Percentiles rank a stretch among this genome's conserved stretches.
Conservation (phyloP, 441 rosid species). For the Populus trichocarpa region DNA sequence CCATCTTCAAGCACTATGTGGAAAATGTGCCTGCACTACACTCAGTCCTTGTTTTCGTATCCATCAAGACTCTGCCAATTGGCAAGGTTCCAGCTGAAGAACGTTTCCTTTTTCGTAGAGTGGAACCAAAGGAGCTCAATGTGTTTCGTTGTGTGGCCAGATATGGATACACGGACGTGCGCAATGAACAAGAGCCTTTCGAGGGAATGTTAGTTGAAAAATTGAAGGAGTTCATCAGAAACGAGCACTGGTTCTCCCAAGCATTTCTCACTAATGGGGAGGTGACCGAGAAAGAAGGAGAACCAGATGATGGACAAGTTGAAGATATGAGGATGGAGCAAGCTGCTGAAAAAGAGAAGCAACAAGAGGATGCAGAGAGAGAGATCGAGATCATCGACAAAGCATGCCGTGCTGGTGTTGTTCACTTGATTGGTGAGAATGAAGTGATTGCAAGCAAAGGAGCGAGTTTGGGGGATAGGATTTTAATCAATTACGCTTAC, state of each 20-base stretch:
- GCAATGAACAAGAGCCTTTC: slow-evolving; percentile 37
- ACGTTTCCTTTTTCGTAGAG: slow-evolving; percentile 39
- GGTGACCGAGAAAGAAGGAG: not conserved
- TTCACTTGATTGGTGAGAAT: slow-evolving; percentile 54
- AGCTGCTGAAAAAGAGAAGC: not conserved
- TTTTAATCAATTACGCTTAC: slow-evolving; percentile 46
- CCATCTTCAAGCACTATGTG: slow-evolving; percentile 47
- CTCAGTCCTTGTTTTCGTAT: slow-evolving; percentile 40
- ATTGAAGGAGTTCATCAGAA: slow-evolving; percentile 36
- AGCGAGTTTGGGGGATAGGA: slow-evolving; percentile 34
- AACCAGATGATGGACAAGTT: not conserved
- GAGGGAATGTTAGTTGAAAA: slow-evolving; percentile 38
- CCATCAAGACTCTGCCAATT: slow-evolving; percentile 45
- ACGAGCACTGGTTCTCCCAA: slow-evolving; percentile 8
- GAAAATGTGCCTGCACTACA: slow-evolving; percentile 42
- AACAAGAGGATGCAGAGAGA: slow-evolving; percentile 16
- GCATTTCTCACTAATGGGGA: not conserved
- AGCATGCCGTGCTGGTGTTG: slow-evolving; percentile 39
- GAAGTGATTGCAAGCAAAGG: slow-evolving; percentile 48
- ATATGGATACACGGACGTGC: slow-evolving; percentile 46
- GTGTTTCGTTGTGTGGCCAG: slow-evolving; percentile 50
- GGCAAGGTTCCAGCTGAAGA: slow-evolving; percentile 37
- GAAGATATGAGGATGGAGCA: not conserved
- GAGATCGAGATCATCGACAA: slow-evolving; percentile 32
- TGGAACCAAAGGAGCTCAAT: slow-evolving; percentile 35